Base-by-base conservation (phyloP, 129 eudicot species). In the Arctium minus region DNA sequence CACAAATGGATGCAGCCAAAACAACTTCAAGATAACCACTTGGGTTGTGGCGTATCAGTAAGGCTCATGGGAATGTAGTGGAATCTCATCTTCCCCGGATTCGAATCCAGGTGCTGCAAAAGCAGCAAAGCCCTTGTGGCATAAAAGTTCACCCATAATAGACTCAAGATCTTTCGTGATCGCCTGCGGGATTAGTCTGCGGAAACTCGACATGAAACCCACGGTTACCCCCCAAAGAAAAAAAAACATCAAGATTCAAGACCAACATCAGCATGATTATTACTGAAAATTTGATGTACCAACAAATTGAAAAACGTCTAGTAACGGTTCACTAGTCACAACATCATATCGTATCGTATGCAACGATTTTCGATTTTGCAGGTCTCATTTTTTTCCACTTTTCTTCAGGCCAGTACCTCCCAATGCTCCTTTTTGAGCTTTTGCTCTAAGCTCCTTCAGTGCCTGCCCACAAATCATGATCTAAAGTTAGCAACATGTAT, bases 331-430 rank as follows among this genome's bases (percentile, higher is more conserved):
- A 70, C 64, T 65, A 65, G 76, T 77, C 79, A 68, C 75, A 60
- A 67, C 74, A 83, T 12, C 69, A 15, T 64, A 35, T 76, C 18
- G 13, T 62, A 32, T 74, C 13, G 18, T 29, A n/a, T 53, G 67
- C 70, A 38, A 67, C 22, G 69, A 37, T 42, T 80, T 56, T 87
- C 73, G 84, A 73, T 89, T 90, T 81, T 87, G 89, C 69, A 88
- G 87, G 75, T 89, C 87, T 94, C 85, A 95, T 81, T 92, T 95
- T 88, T 95, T 95, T 42, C 99, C 98, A 80, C 97, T 95, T 82
- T 86, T 86, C 86, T 82, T 86, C 83, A 86, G 69, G 48, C 89
- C 89, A n/a, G 89, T 87, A 81, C 98, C 98, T 82, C 98, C 98
- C 70, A 94, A 78, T 17, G 95, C 67, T 44, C 98, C 98, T 83